These are phyloP conservation scores for Botryosphaeria agaves DNA, from an alignment of 2,329 filamentous ascomycete species.

Conservation along the genomic window DNA sequence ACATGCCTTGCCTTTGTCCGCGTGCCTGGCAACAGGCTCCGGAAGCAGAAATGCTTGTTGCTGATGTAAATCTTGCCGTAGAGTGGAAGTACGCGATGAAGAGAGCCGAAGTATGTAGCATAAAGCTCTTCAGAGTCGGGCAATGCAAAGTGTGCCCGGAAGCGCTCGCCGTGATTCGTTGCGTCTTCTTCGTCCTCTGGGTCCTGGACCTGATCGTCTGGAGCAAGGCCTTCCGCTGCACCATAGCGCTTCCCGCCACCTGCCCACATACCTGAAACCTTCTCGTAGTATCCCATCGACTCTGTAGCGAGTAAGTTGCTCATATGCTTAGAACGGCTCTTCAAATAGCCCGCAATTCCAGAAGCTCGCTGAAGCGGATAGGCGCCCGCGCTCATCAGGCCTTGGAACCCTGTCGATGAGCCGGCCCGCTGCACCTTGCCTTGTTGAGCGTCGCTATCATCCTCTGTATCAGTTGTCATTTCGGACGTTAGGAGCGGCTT, in stretches of 20 bases:
- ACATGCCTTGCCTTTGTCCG: slow-evolving; percentile 55
- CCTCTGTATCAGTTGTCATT: slow-evolving; percentile 11
- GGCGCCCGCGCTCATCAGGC: slow-evolving; percentile 42
- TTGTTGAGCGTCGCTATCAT: neutral
- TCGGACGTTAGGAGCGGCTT: too few relatives aligned
- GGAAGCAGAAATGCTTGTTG: slow-evolving; percentile 75
- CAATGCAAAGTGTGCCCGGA: slow-evolving; percentile 81
- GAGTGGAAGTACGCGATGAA: slow-evolving; percentile 77
- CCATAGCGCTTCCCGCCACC: slow-evolving; percentile 82
- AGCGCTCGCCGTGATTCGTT: slow-evolving; percentile 44
- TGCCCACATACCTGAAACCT: slow-evolving; percentile 94
- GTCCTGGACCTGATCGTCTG: slow-evolving; percentile 45
- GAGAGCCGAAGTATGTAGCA: slow-evolving; percentile 80
- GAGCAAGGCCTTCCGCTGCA: slow-evolving; percentile 44
- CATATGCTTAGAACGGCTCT: slow-evolving; percentile 63
- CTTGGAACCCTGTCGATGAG: slow-evolving; percentile 37
- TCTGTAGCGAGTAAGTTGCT: slow-evolving; percentile 70
- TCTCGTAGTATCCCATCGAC: slow-evolving; percentile 91
- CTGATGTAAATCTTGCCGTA: slow-evolving; percentile 97
- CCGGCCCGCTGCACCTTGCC: slow-evolving; percentile 13
- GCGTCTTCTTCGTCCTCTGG: slow-evolving; percentile 38
- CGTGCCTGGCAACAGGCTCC: slow-evolving; percentile 75
- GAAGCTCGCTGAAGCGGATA: slow-evolving; percentile 75
- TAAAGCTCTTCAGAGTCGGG: slow-evolving; percentile 66
- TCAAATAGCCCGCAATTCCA: slow-evolving; percentile 67